These are phyloP conservation scores for Cicer pinnatifidum DNA, from an alignment of 306 rosid species.

Conservation along the genomic window DNA sequence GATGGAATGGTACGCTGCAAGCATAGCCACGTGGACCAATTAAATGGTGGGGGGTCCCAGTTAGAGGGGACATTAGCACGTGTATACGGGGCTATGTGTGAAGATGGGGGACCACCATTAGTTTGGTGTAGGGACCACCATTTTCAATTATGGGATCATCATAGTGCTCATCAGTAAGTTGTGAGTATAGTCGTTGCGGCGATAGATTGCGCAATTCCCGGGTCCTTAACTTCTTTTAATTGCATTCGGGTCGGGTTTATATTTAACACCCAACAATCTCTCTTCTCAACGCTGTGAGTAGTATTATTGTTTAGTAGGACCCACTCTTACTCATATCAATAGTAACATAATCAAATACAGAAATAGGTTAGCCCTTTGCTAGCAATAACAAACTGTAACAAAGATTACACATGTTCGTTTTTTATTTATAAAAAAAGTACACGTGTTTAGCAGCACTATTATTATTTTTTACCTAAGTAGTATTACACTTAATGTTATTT, in stretches of 20 bases:
- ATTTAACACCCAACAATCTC: neutral
- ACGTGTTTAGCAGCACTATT: too few species aligned
- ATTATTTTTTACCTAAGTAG: too few species aligned
- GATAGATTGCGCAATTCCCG: slow-evolving; percentile 29
- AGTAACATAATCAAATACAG: neutral
- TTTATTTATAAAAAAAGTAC: too few species aligned
- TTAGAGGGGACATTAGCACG: neutral
- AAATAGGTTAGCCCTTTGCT: too few species aligned
- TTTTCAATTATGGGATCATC: slow-evolving; percentile 50
- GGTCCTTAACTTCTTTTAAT: neutral
- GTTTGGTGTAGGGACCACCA: slow-evolving; percentile 37
- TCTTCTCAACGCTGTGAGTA: neutral
- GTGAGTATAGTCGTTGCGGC: neutral
- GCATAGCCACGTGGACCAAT: too few species aligned
- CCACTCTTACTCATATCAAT: neutral
- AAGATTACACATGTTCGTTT: too few species aligned
- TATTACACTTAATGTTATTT: too few species aligned
- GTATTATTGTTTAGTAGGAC: neutral
- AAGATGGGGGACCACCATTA: neutral
- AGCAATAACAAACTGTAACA: too few species aligned
- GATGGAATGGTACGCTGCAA: too few species aligned
- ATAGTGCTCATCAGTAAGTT: slow-evolving; percentile 39
- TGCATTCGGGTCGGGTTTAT: slow-evolving; percentile 17
- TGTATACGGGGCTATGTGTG: neutral
- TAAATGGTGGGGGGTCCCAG: too few species aligned